Percentiles rank a stretch among this genome's conserved stretches.
Evolutionary conservation across 352 stramenopile genomes (phyloP).

Genomic region (Phytophthora pinifolia): DNA sequence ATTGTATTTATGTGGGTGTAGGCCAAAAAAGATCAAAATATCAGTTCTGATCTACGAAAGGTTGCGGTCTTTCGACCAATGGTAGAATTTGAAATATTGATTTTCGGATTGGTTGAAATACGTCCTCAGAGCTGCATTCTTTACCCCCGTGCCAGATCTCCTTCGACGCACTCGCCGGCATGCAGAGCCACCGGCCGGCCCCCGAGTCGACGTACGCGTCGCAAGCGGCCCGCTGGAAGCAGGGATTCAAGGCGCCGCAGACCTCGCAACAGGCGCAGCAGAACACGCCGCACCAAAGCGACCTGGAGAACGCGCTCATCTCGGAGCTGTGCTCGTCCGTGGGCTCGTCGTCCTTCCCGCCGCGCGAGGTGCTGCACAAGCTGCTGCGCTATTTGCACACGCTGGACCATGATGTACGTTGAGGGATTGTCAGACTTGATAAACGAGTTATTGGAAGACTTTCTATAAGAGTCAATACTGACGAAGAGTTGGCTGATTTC

Average conservation of each 20-base stretch:
- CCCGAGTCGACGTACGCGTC: constrained; percentile 70
- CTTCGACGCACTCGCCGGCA: constrained; percentile 5
- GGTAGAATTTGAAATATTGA: too few species aligned
- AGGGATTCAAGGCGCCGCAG: constrained; percentile 51
- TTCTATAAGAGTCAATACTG: too few species aligned
- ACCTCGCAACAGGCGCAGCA: constrained; percentile 3
- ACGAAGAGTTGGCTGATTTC: not conserved
- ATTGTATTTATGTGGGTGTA: too few species aligned
- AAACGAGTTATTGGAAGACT: not conserved
- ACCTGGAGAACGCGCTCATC: constrained; percentile 72
- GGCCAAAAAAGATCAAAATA: too few species aligned
- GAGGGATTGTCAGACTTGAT: constrained; percentile 6
- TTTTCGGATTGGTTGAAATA: too few species aligned
- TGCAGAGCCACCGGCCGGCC: constrained; percentile 32
- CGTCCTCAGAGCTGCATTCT: too few species aligned
- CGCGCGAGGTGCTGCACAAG: constrained; percentile 77
- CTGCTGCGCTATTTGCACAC: constrained; percentile 70
- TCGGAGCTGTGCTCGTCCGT: constrained; percentile 76
- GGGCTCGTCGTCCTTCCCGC: constrained; percentile 81
- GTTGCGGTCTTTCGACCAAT: too few species aligned
- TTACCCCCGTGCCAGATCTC: too few species aligned
- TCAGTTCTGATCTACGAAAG: too few species aligned
- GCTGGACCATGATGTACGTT: constrained; percentile 64
- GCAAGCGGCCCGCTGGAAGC: constrained; percentile 73
- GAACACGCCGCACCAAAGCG: constrained; percentile 32